A percentile compares a stretch with the other conserved stretches of the same genome.
phyloP scores from a whole-genome alignment of 192 early-diverging fungal genomes.

The Oehlia diaphana region DNA sequence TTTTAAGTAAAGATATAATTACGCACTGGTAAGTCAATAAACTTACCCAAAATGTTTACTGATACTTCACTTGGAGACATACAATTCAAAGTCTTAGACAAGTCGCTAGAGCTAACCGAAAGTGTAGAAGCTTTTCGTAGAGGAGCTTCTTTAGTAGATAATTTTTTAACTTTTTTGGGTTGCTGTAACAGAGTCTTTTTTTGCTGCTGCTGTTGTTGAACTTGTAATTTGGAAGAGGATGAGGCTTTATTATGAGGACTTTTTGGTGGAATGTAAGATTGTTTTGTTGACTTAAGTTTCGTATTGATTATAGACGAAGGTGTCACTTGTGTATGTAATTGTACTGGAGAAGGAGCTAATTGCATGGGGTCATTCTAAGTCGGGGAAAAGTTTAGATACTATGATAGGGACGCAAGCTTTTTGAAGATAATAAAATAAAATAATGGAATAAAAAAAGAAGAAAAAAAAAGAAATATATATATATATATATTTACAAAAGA shows the following conservation, averaged over 20 bases:
- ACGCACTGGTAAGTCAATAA: neutral
- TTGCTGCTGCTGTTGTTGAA: neutral
- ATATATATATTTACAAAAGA: neutral
- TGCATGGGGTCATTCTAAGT: constrained; percentile 13
- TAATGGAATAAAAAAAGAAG: neutral
- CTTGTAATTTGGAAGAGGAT: neutral
- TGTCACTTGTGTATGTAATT: neutral
- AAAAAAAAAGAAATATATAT: neutral
- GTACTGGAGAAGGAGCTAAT: constrained; percentile 9
- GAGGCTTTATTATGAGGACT: neutral
- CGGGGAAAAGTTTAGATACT: neutral
- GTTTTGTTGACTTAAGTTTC: neutral
- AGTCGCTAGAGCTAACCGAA: neutral
- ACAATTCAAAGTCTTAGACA: neutral
- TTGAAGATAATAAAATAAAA: neutral
- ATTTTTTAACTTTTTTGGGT: neutral
- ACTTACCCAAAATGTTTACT: constrained; percentile 3
- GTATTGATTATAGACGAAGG: neutral
- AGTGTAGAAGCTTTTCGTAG: neutral
- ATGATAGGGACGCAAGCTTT: neutral
- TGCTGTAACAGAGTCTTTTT: neutral
- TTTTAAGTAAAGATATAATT: neutral
- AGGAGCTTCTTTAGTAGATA: neutral
- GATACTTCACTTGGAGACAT: constrained; percentile 14
- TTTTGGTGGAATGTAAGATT: neutral